Evolutionary conservation across 2,329 filamentous ascomycete genomes (phyloP), one percentile per base, ranked within the genome.

Genomic region (Aureobasidium sp.): DNA sequence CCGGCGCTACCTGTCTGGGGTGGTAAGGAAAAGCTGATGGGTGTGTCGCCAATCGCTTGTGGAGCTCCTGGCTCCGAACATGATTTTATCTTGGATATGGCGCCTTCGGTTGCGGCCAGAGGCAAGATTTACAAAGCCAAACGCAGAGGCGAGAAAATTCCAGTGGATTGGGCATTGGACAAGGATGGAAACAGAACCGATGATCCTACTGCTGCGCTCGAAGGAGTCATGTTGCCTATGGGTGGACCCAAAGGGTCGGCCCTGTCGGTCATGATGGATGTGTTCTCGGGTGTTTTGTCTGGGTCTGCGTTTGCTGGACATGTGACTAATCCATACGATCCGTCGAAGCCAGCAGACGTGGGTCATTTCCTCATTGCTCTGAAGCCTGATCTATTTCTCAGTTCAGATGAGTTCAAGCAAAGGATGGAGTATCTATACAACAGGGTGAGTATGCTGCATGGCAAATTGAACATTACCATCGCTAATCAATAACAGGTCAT

Each of bases 171-270:
- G 89, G 89, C 88, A 0, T 76, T 92, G 10, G 88, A 92, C 71
- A 78, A 75, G 0, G 81, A 91, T 16, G 89, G 89, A 0, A 77
- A 77, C 77, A 13, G 61, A 21, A 65, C 63, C 3, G 68, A 70
- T 45, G 88, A 94, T 67, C 89, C 90, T 0, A 82, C 79, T 1
- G 80, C 79, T 25, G 90, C 90, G 0, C 75, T 94, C 10, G 82
- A 84, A 37, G 89, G 89, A 1, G 88, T 92, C 3, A 93, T 94
- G 90, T 75, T 93, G 25, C 89, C 90, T 0, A 91, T 94, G 87
- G 89, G 89, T 2, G 90, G 90, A 0, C 89, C 90, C 0, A 94
- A 94, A 72, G 90, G 90, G 0, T 89, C 86, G 2, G 90, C 82
- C 0, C 72, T 94, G 44, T 78, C 88, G 0, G 83, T 94, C 61